Conservation (phyloP, 2,329 filamentous ascomycete genomes). For the Achaetomium macrosporum region DNA sequence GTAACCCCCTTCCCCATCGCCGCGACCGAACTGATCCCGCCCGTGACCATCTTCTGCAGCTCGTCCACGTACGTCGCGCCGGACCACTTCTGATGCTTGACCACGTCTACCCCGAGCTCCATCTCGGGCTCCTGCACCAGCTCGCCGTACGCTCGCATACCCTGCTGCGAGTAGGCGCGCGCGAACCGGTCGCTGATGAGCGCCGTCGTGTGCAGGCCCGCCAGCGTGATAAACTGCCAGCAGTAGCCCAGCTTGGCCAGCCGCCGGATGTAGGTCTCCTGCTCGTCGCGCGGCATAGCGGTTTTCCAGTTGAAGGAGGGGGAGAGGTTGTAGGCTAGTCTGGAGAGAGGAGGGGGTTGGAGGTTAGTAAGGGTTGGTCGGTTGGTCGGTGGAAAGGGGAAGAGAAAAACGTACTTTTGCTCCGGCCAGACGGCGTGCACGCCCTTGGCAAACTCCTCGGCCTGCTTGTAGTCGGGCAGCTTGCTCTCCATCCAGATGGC, state of each 20-base stretch:
- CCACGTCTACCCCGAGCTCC: slow-evolving; percentile 81
- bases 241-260: slow-evolving; percentile 87
- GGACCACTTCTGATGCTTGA: slow-evolving; percentile 98
- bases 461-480: slow-evolving; percentile 84
- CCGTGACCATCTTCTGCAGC: slow-evolving; percentile 92
- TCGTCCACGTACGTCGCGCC: slow-evolving; percentile 94
- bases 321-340: slow-evolving; percentile 94
- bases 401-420: slow-evolving; percentile 66
- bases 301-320: slow-evolving; percentile 99
- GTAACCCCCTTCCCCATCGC: slow-evolving; percentile 98
- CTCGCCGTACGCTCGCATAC: slow-evolving; percentile 96
- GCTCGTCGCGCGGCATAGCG: slow-evolving; percentile 84
- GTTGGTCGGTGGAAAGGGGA: no score
- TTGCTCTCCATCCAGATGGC: slow-evolving; percentile 99
- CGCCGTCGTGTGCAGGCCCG: slow-evolving; percentile 90
- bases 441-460: slow-evolving; percentile 85
- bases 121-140: slow-evolving; percentile 98
- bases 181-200: slow-evolving; percentile 88
- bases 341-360: slow-evolving; percentile 32
- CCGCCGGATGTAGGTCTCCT: slow-evolving; percentile 94
- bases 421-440: slow-evolving; percentile 94
- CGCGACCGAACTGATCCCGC: slow-evolving; percentile 83
- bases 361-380: background rate
- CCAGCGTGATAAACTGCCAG: slow-evolving; percentile 99
- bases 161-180: slow-evolving; percentile 69